Evolutionary conservation across 495 filamentous ascomycete species (phyloP), one percentile per base, ranked within the genome.

Genomic region (Clavariopsis aquatica): DNA sequence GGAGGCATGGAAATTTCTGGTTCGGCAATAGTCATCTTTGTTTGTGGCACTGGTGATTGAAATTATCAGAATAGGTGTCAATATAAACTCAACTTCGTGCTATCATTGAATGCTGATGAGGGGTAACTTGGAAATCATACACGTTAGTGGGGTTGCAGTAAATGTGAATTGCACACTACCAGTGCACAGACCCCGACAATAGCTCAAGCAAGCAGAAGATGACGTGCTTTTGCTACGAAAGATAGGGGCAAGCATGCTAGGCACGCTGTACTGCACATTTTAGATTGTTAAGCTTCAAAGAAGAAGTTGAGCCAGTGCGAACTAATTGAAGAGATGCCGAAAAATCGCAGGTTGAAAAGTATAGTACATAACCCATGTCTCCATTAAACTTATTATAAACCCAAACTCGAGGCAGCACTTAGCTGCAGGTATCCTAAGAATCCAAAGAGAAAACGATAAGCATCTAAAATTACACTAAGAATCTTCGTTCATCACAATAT

Each of bases 391-490:
- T 17, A 43, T 3, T n/a, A 43, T 43, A 17, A 10, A 43, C 22
- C 53, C 3, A 34, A 41, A 31, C 45, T 24, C 8, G 17, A 23
- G 51, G 57, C 43, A 60, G 43, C 46, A 22, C 15, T 22, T 17
- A 41, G 45, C 45, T 43, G 28, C 38, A 53, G 61, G 61, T 64
- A 57, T 64, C 53, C 61, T n/a, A 24, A 51, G 45, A 46, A 57
- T 34, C 27, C 26, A 41, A 64, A n/a, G 19, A 34, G 12, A 51
- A 49, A 38, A 1, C 38, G 27, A 57, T 36, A 53, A 22, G 9
- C 9, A 31, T 8, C 8, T 8, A 36, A 46, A 36, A 46, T 1
- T 36, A 47, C 15, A 17, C 38, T 56, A 34, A 9, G 19, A 64
- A 45, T n/a, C 19, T 7, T 46, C 62, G 27, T 47, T 38, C 12